Evolutionary conservation across 768 basidiomycete genomes (phyloP), one percentile per base, ranked within the genome.

Genomic region (Sporobolomyces roseus): DNA sequence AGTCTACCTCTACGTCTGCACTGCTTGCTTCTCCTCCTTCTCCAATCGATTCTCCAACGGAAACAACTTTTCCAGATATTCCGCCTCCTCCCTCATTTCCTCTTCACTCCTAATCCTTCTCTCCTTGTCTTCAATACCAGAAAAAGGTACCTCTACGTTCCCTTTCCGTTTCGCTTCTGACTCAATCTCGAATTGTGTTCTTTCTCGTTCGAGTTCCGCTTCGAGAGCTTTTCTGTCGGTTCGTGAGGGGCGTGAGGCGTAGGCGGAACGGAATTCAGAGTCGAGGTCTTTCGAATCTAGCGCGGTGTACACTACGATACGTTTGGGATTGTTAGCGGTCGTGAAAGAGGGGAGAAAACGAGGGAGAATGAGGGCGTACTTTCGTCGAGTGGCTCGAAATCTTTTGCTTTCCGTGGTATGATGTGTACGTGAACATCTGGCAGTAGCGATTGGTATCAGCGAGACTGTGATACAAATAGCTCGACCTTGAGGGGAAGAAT

Each of bases 351-450:
- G 9, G 38, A 46, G 25, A 63, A 45, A 38, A n/a, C 35, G 52
- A 48, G 66, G 59, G 32, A 65, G 14, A 25, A 9, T 32, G 32
- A 46, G 51, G 13, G 58, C 77, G 27, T 38, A 69, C 68, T 69
- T 27, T 72, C 61, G 66, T 82, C 82, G 55, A 80, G 78, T 23
- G 79, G 73, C 8, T 80, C 80, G 21, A 80, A 81, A 58, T 81
- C 81, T 32, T 74, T 81, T 36, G 83, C 80, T 75, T 86, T 86
- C 3, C 94, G 86, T 27, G 96, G 96, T 7, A 99, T 80, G 33
- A 98, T 79, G 77, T 99, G 96, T 74, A 76, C 88, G 79, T 99
- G 96, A n/a, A 97, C 91, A 76, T 98, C 96, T 1, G 9, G 38
- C 38, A 17, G 38, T 41, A 41, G 38, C 38, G 38, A 90, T 3